phyloP scores from a whole-genome alignment of 352 stramenopile genomes.

The Pythium scleroteichum region DNA sequence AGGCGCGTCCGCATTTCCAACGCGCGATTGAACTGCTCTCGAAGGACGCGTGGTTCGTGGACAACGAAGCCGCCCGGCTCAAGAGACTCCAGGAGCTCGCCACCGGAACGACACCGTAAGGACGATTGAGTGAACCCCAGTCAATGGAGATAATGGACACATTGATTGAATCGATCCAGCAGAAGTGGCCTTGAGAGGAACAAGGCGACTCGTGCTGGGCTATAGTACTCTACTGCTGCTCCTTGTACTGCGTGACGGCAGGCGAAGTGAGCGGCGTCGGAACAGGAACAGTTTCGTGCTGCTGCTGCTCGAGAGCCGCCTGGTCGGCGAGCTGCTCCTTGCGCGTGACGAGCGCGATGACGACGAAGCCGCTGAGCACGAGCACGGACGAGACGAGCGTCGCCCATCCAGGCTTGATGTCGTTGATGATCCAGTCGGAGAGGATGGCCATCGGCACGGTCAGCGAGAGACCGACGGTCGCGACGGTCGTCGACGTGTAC shows the following conservation, averaged over 20 bases:
- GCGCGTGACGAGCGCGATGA: constrained; percentile 54
- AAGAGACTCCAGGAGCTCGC: constrained; percentile 10
- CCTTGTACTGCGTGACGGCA: constrained; percentile 15
- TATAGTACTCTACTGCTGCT: constrained; percentile 14
- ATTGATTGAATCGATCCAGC: too few relatives aligned
- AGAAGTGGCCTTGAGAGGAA: neutral
- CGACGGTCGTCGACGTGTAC: constrained; percentile 94
- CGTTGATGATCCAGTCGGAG: constrained; percentile 81
- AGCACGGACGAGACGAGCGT: constrained; percentile 61
- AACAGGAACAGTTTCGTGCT: neutral
- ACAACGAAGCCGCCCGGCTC: constrained; percentile 15
- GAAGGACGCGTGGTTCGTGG: constrained; percentile 16
- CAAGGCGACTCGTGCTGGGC: constrained; percentile 7
- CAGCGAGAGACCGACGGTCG: constrained; percentile 94
- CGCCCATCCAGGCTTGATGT: constrained; percentile 48
- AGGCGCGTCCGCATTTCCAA: constrained; percentile 5
- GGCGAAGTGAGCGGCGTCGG: constrained; percentile 16
- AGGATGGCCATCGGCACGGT: constrained; percentile 96
- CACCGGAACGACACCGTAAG: neutral
- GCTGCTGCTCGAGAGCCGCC: constrained; percentile 4
- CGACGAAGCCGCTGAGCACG: constrained; percentile 72
- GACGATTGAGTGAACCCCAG: too few relatives aligned
- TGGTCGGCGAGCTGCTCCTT: constrained; percentile 13
- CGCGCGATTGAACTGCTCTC: constrained; percentile 4
- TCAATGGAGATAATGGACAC: too few relatives aligned